Evolutionary conservation across 2,329 filamentous ascomycete species (phyloP).

Genomic region (Pseudocercospora ulei): DNA sequence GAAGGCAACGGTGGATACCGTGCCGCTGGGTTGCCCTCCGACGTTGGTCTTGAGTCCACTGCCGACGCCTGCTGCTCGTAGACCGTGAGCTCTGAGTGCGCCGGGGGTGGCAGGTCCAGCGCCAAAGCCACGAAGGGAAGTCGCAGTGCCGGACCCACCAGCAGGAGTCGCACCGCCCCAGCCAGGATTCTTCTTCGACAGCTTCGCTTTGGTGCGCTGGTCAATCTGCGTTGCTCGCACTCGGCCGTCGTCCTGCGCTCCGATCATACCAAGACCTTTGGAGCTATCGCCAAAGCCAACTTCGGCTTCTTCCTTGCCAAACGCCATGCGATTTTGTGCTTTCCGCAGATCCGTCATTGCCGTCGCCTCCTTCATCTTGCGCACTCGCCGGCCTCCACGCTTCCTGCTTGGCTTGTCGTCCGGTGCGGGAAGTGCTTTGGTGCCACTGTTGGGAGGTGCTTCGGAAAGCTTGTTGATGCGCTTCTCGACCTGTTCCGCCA

Average conservation of each 20-base stretch:
- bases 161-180: conserved; percentile 62
- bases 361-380: conserved; percentile 91
- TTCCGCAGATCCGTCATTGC: conserved; percentile 96
- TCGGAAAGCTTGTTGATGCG: conserved; percentile 88
- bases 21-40: conserved; percentile 44
- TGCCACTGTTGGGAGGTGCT: conserved; percentile 78
- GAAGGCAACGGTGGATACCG: conserved; percentile 71
- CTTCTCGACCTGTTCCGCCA: conserved; percentile 73
- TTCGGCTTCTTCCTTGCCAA: conserved; percentile 90
- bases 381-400: conserved; percentile 75
- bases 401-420: conserved; percentile 93
- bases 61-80: conserved; percentile 74
- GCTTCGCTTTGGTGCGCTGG: conserved; percentile 81
- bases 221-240: conserved; percentile 85
- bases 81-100: conserved; percentile 66
- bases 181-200: conserved; percentile 89
- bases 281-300: conserved; percentile 85
- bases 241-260: conserved; percentile 74
- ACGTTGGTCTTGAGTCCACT: conserved; percentile 28
- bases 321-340: conserved; percentile 90
- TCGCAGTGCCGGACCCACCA: conserved; percentile 60
- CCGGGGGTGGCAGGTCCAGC: conserved; percentile 52
- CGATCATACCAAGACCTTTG: conserved; percentile 89
- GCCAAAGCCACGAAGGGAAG: conserved; percentile 67
- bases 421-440: conserved; percentile 75